Conservation (phyloP, 202 grass and related monocot species). For the Dendrocalamus latiflorus region DNA sequence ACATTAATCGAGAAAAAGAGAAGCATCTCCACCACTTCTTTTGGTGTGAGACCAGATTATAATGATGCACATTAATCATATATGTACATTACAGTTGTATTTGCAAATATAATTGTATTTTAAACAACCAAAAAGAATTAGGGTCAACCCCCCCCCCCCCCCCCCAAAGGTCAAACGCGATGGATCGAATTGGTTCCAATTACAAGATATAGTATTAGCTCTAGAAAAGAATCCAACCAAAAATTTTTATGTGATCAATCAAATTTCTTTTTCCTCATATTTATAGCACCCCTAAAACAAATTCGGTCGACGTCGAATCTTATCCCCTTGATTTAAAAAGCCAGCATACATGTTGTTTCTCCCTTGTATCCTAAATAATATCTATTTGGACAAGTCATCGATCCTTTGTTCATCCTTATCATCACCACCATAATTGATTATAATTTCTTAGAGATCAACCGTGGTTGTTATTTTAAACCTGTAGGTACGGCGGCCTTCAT, state of each 20-base stretch:
- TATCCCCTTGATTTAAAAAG: constrained; percentile 41
- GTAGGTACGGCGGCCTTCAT: constrained; percentile 21
- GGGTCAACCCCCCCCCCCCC: too few relatives aligned
- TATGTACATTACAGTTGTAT: too few relatives aligned
- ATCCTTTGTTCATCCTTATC: constrained; percentile 45
- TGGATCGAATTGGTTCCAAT: neutral
- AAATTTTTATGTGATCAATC: constrained; percentile 3
- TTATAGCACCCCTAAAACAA: constrained; percentile 22
- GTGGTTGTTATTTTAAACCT: constrained; percentile 4
- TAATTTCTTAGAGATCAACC: constrained; percentile 18
- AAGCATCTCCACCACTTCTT: too few relatives aligned
- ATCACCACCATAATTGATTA: constrained; percentile 10
- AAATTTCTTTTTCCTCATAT: neutral
- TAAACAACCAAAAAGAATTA: too few relatives aligned
- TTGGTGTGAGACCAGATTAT: too few relatives aligned
- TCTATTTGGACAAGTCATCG: constrained; percentile 38
- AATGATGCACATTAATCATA: too few relatives aligned
- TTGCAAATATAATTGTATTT: too few relatives aligned
- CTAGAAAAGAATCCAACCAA: neutral
- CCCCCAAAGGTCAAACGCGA: neutral
- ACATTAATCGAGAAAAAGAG: too few relatives aligned
- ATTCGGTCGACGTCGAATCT: constrained; percentile 19
- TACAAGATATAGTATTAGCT: neutral
- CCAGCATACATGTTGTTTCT: neutral
- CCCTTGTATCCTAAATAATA: neutral